Percentiles rank a stretch among this genome's conserved stretches.
Evolutionary conservation across 208 protist genomes (phyloP).

Genomic region (Strigomonas galati): DNA sequence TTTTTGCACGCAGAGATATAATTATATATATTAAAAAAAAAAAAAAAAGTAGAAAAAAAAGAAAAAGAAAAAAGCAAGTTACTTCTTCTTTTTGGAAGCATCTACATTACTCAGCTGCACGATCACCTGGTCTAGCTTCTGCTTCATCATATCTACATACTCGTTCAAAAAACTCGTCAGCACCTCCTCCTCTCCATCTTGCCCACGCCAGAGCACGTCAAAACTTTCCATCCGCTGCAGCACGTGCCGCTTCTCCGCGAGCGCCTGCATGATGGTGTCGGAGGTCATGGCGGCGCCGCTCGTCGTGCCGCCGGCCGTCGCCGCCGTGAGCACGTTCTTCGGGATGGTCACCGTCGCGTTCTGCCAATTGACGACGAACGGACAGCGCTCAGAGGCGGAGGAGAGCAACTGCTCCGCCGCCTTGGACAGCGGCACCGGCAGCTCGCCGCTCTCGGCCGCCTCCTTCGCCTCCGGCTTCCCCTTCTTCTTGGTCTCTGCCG

Average conservation of each 20-base stretch:
- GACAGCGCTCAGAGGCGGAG: constrained; percentile 6
- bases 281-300: background rate
- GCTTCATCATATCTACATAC: constrained; percentile 8
- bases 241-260: constrained; percentile 4
- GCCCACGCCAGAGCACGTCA: constrained; percentile 11
- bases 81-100: background rate
- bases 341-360: background rate
- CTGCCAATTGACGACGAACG: constrained; percentile 10
- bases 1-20: no score
- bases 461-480: background rate
- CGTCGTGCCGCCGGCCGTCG: background rate
- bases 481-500: background rate
- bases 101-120: background rate
- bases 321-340: constrained; percentile 6
- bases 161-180: constrained; percentile 12
- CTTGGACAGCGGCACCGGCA: constrained; percentile 9
- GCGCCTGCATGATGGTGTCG: constrained; percentile 4
- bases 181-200: background rate
- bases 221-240: background rate
- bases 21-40: no score
- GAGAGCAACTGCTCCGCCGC: constrained; percentile 5
- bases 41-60: no score
- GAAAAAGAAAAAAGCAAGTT: no score
- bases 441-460: background rate
- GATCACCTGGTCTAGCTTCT: constrained; percentile 5